Evolutionary conservation across 768 basidiomycete genomes (phyloP).

Genomic region (Ephemerocybe angulata): DNA sequence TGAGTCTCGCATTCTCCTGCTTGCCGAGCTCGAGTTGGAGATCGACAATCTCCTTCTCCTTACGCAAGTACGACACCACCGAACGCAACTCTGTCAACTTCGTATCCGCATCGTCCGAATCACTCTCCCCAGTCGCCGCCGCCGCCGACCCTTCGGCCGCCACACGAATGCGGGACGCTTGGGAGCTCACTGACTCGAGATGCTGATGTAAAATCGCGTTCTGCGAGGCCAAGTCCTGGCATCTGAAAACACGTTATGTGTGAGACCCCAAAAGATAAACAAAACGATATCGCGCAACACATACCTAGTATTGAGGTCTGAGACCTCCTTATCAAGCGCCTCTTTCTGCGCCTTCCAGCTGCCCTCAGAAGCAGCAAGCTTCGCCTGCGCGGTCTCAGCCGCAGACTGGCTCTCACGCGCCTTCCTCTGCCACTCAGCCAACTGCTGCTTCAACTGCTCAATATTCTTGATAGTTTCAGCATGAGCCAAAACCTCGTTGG

Average conservation of each 20-base stretch:
- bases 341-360: slow-evolving; percentile 83
- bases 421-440: slow-evolving; percentile 46
- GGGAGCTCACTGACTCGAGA: slow-evolving; percentile 77
- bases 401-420: slow-evolving; percentile 57
- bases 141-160: slow-evolving; percentile 53
- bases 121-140: slow-evolving; percentile 41
- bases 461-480: slow-evolving; percentile 79
- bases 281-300: slow-evolving; percentile 11
- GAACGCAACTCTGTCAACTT: slow-evolving; percentile 72
- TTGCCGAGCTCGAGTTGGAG: slow-evolving; percentile 78
- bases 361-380: slow-evolving; percentile 62
- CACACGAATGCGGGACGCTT: slow-evolving; percentile 76
- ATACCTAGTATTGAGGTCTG: slow-evolving; percentile 68
- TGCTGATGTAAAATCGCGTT: slow-evolving; percentile 79
- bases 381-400: slow-evolving; percentile 72
- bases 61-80: slow-evolving; percentile 77
- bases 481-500: slow-evolving; percentile 78
- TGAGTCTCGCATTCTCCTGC: slow-evolving; percentile 70
- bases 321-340: slow-evolving; percentile 71
- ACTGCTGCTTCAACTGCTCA: slow-evolving; percentile 59
- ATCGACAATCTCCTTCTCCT: slow-evolving; percentile 91
- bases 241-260: slow-evolving; percentile 40
- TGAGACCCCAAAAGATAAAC: not conserved
- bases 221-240: slow-evolving; percentile 70
- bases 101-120: slow-evolving; percentile 49